A percentile compares a stretch with the other conserved stretches of the same genome.
phyloP scores from a whole-genome alignment of 1,139 yeast species.

The Casaregolazyma lundiana region DNA sequence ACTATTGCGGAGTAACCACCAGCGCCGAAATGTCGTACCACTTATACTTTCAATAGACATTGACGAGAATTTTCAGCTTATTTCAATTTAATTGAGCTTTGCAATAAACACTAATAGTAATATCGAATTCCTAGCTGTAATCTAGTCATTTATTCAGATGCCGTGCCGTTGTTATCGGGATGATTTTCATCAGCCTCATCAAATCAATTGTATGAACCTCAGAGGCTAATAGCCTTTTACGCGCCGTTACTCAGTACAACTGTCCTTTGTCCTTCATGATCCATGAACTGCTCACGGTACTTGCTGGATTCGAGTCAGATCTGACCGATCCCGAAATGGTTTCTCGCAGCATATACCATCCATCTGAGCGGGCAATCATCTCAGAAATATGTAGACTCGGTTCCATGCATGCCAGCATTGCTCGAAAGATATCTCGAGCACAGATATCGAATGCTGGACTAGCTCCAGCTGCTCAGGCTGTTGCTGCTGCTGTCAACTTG shows the following conservation, averaged over 20 bases:
- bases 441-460: slow-evolving; percentile 1
- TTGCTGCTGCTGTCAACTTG: slow-evolving; percentile 18
- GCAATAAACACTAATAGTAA: too few relatives aligned
- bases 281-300: slow-evolving; percentile 23
- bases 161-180: too few relatives aligned
- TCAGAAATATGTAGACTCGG: slow-evolving; percentile 2
- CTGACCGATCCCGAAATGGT: slow-evolving; percentile 15
- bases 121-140: too few relatives aligned
- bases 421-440: not conserved
- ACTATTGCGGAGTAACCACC: too few relatives aligned
- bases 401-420: not conserved
- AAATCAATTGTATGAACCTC: too few relatives aligned
- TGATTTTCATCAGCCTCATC: too few relatives aligned
- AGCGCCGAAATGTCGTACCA: too few relatives aligned
- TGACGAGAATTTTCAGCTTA: too few relatives aligned
- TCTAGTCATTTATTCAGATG: too few relatives aligned
- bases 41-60: too few relatives aligned
- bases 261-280: slow-evolving; percentile 16
- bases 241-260: not conserved
- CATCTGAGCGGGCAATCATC: slow-evolving; percentile 15
- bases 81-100: too few relatives aligned
- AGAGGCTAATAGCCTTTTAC: too few relatives aligned
- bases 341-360: slow-evolving; percentile 8
- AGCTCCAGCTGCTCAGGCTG: slow-evolving; percentile 22
- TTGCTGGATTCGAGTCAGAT: slow-evolving; percentile 25